Evolutionary conservation across 2,329 filamentous ascomycete species (phyloP).

Genomic region (Elsinoe batatas): DNA sequence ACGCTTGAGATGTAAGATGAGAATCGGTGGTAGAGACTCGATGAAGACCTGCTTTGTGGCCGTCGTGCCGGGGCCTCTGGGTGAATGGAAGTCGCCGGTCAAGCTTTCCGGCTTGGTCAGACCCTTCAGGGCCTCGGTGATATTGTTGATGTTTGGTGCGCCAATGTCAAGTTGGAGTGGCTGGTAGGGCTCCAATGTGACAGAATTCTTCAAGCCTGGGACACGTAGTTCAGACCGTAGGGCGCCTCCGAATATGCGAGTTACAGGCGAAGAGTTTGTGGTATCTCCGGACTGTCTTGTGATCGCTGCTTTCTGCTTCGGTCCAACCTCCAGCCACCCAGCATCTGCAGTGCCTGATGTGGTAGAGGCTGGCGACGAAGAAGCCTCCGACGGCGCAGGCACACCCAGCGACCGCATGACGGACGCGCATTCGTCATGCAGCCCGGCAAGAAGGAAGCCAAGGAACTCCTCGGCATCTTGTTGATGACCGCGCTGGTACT

Average conservation of each 20-base stretch:
- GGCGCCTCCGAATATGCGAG: conserved; percentile 88
- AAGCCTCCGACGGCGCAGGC: conserved; percentile 22
- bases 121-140: conserved; percentile 78
- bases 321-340: conserved; percentile 92
- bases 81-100: conserved; percentile 72
- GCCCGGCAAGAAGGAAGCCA: conserved; percentile 80
- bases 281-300: conserved; percentile 69
- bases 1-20: conserved; percentile 91
- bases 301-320: conserved; percentile 76
- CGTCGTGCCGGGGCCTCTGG: conserved; percentile 62
- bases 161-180: conserved; percentile 92
- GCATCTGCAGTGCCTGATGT: conserved; percentile 35
- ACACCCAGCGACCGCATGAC: conserved; percentile 48
- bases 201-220: conserved; percentile 76
- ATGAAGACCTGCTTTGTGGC: conserved; percentile 94
- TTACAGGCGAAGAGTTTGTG: conserved; percentile 61
- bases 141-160: conserved; percentile 74
- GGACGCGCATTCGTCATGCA: conserved; percentile 83
- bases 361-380: conserved; percentile 37
- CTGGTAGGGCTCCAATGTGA: conserved; percentile 89
- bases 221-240: conserved; percentile 82
- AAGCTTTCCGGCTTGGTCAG: conserved; percentile 76
- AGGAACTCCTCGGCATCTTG: conserved; percentile 97
- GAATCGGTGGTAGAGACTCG: conserved; percentile 77
- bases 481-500: conserved; percentile 70